Conservation (phyloP, 179 eudicot species). For the Silene vulgaris region DNA sequence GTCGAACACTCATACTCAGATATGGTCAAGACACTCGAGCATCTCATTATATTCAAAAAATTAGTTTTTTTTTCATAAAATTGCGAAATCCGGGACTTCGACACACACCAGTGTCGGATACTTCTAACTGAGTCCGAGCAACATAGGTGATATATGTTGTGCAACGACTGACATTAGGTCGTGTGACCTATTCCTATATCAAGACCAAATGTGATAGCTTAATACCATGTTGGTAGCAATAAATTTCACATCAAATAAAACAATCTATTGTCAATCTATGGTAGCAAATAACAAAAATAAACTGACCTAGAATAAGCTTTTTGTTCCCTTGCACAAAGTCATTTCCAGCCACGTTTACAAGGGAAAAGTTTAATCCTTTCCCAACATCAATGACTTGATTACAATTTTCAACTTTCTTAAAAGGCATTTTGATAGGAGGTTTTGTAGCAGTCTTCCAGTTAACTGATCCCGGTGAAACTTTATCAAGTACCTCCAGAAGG, state of each 20-base stretch:
- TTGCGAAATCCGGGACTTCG: too few species aligned
- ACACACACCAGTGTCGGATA: too few species aligned
- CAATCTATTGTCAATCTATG: not conserved
- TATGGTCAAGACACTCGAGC: too few species aligned
- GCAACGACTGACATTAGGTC: too few species aligned
- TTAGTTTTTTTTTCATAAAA: too few species aligned
- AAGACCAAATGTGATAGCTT: too few species aligned
- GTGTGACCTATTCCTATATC: too few species aligned
- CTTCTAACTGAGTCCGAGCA: too few species aligned
- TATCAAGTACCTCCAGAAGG: slow-evolving; percentile 70
- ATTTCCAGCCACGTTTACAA: slow-evolving; percentile 72
- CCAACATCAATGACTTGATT: slow-evolving; percentile 73
- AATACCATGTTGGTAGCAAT: not conserved
- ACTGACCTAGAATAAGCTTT: slow-evolving; percentile 69
- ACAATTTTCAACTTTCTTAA: slow-evolving; percentile 82
- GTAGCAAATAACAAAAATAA: slow-evolving; percentile 6
- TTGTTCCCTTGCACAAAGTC: slow-evolving; percentile 82
- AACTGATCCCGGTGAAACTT: slow-evolving; percentile 67
- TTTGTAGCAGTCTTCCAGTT: slow-evolving; percentile 66
- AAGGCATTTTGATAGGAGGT: slow-evolving; percentile 85
- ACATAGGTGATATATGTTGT: not conserved
- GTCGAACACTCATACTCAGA: too few species aligned
- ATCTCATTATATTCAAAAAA: too few species aligned
- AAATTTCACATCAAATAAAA: not conserved
- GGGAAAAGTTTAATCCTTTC: slow-evolving; percentile 63